These are phyloP conservation scores for Zygnema cylindricum DNA, from an alignment of 139 green algal species.

Conservation along the genomic window DNA sequence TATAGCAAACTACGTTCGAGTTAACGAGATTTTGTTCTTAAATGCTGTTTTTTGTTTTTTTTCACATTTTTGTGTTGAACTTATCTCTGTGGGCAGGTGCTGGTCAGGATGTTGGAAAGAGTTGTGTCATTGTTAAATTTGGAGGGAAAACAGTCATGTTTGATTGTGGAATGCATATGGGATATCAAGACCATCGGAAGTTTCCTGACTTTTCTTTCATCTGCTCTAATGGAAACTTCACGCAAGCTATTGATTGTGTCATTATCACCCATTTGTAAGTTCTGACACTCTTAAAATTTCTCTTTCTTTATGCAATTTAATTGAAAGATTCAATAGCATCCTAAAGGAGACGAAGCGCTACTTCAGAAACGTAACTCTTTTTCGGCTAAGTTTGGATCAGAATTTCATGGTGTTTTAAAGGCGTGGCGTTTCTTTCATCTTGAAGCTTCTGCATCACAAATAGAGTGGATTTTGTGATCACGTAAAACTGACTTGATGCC, in stretches of 20 bases:
- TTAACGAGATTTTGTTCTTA: too few species aligned
- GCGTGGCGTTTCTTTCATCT: too few species aligned
- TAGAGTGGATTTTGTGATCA: too few species aligned
- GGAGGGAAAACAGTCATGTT: conserved; percentile 69
- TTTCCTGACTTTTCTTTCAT: conserved; percentile 52
- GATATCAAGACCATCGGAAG: conserved; percentile 61
- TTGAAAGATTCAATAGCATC: background rate
- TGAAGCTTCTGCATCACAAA: too few species aligned
- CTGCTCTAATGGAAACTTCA: background rate
- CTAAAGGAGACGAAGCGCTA: background rate
- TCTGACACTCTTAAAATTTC: too few species aligned
- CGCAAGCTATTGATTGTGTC: conserved; percentile 59
- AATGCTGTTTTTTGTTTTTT: too few species aligned
- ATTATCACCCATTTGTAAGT: conserved; percentile 76
- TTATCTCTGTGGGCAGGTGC: conserved; percentile 52
- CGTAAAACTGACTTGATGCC: too few species aligned
- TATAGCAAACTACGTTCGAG: too few species aligned
- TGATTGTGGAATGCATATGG: conserved; percentile 76
- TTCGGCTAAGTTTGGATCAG: too few species aligned
- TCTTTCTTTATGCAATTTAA: background rate
- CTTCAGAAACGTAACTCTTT: conserved; percentile 1
- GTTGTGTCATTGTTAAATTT: conserved; percentile 52
- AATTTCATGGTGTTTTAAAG: too few species aligned
- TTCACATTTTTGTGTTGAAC: too few species aligned
- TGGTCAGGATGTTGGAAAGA: conserved; percentile 60